Evolutionary conservation across 2,329 filamentous ascomycete species (phyloP), one percentile per base, ranked within the genome.

Genomic region (Apiospora koreana): DNA sequence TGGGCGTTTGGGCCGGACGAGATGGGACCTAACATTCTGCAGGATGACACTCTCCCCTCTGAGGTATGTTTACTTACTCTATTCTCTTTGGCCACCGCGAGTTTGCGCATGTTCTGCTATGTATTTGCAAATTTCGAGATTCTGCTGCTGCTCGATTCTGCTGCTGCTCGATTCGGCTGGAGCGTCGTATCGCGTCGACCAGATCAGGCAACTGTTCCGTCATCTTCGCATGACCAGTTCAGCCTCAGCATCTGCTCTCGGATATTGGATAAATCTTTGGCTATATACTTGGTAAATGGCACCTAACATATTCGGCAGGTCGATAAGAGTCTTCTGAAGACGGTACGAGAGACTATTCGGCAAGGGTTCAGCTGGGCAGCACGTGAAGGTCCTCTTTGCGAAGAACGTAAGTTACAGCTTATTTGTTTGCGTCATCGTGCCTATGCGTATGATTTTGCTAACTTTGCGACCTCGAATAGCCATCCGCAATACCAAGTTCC

Each of bases 1-100:
- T 99, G 96, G 96, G 96, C 96, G 1, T 99, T 99, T 83, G 96
- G 96, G 2, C 96, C 96, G 4, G 95, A 98, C 71, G 96, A 99
- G 74, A 92, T 91, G 85, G 93, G 95, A 0, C 94, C 96, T 7
- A 99, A 99, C 81, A 96, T 99, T 74, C 85, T 99, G 67, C 95
- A 98, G 81, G 96, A 99, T 81, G 96, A 99, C 81, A 99, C 96
- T 23, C 85, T 99, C 23, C 95, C 95, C 3, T 94, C 93, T 31
- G 95, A 98, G 81, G 89, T 90, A 81, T 80, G 87, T 83, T 69
- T 68, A 12, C 21, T n/a, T 38, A 2, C 54, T 62, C 54, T 35
- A 12, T 70, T 70, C 21, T 62, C 18, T 12, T 38, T 71, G 35
- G 64, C 68, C 67, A 68, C 71, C 68, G 70, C 25, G 16, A 31